Conservation (phyloP, 2,329 filamentous ascomycete species). For the Cladosporium sp. region DNA sequence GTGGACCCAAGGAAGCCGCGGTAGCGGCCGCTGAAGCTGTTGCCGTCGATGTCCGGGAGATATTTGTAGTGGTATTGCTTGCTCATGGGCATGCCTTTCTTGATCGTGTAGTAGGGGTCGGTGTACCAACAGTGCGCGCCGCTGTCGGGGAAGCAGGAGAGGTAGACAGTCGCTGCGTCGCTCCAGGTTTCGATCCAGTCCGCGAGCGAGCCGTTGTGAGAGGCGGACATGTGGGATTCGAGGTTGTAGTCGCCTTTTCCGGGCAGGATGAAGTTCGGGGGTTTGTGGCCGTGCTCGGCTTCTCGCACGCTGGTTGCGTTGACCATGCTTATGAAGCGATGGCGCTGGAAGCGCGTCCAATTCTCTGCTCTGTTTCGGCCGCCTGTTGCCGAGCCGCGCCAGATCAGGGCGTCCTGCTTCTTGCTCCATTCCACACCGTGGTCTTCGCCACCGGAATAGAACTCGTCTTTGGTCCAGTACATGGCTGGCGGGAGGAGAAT, state of each 20-base stretch:
- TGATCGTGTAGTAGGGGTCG: conserved; percentile 41
- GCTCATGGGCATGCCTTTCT: conserved; percentile 37
- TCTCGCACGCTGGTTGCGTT: conserved; percentile 61
- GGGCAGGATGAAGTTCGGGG: conserved; percentile 44
- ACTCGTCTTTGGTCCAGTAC: conserved; percentile 49
- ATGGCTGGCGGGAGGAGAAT: conserved; percentile 53
- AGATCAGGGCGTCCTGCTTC: conserved; percentile 46
- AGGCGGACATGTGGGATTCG: conserved; percentile 23
- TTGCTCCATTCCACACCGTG: conserved; percentile 44
- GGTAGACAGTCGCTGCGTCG: conserved; percentile 46
- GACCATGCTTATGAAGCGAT: conserved; percentile 72
- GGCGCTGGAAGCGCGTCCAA: conserved; percentile 73
- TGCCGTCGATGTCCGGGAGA: conserved; percentile 75
- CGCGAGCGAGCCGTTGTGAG: conserved; percentile 32
- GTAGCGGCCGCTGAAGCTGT: conserved; percentile 46
- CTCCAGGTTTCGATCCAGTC: conserved; percentile 43
- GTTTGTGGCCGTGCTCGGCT: conserved; percentile 46
- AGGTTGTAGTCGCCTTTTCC: conserved; percentile 41
- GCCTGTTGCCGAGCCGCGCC: conserved; percentile 52
- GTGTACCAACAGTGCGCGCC: conserved; percentile 50
- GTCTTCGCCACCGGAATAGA: conserved; percentile 44
- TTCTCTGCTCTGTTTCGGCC: conserved; percentile 53
- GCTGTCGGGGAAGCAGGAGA: conserved; percentile 45
- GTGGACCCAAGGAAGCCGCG: conserved; percentile 64
- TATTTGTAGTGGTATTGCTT: conserved; percentile 61